Evolutionary conservation across 2,329 filamentous ascomycete genomes (phyloP).

Genomic region (Fusarium dlaminii): DNA sequence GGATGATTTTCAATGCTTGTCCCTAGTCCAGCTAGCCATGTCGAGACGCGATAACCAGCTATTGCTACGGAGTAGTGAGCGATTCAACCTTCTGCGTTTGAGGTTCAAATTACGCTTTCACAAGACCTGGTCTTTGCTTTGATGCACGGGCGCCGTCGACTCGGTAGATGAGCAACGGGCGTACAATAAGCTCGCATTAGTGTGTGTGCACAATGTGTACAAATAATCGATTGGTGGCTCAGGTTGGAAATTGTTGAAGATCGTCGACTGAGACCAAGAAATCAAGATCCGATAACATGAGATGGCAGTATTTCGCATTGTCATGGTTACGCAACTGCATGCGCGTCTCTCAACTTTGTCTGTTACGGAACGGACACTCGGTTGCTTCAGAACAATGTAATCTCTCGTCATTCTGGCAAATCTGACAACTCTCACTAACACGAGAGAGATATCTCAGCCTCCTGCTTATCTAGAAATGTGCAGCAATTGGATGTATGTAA

Average conservation of each 20-base stretch:
- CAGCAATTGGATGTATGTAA: conserved; percentile 37
- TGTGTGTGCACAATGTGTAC: neutral
- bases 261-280: neutral
- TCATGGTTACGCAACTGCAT: neutral
- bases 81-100: neutral
- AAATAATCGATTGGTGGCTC: neutral
- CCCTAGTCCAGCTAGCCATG: conserved; percentile 21
- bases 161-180: conserved; percentile 21
- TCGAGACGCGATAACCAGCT: conserved; percentile 14
- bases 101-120: neutral
- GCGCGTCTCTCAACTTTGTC: neutral
- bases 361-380: neutral
- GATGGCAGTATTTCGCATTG: neutral
- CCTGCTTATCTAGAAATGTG: conserved; percentile 22
- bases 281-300: neutral
- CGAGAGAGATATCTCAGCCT: conserved; percentile 3
- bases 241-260: neutral
- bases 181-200: conserved; percentile 24
- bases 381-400: neutral
- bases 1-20: conserved; percentile 14
- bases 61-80: neutral
- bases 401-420: neutral
- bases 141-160: conserved; percentile 20
- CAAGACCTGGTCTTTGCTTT: conserved; percentile 20
- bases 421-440: neutral